Base-by-base conservation (phyloP, 371 early-diverging fungal species). In the Synchytrium microbalum region DNA sequence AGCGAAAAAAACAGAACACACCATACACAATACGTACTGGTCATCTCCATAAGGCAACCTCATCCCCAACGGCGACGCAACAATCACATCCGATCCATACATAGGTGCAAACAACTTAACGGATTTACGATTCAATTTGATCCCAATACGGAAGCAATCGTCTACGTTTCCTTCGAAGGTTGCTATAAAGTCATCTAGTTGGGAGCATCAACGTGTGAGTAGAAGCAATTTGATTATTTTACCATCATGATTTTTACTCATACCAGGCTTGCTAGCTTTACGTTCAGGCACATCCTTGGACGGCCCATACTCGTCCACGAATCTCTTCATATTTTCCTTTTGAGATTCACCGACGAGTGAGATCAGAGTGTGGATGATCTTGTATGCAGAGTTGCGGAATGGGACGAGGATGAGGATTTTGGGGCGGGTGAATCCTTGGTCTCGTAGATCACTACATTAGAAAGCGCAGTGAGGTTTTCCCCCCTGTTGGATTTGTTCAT, bases 401-500 rank as follows among this genome's bases (percentile, higher is more conserved):
- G 98, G 98, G 27, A 90, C 59, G 0, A 98, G 65, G 61, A 98
- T 86, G 65, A 98, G 75, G 0, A 95, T 93, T 61, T 87, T 89
- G 13, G 98, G 94, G 8, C 96, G 81, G 3, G 96, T 95, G 62
- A 92, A 98, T 26, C 96, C 96, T 71, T 93, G 95, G 69, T 98
- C 99, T 19, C 92, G 86, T 32, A 84, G 72, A 62, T 95, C 96
- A 25, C 88, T 85, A n/a, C 25, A 31, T 13, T 24, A 26, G 13
- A 26, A 26, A 57, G 28, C 13, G 57, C 13, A 57, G 27, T 60
- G 24, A 60, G n/a, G 55, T 24, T 13, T 63, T n/a, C 13, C 25
- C 63, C 24, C 33, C 13, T 51, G 51, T 51, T 13, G 51, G n/a
- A 51, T 51, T 14, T 51, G 16, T 31, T 14, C 25, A 61, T 51